phyloP scores from a whole-genome alignment of 257 asterid genomes.

The Knoxia roxburghii region DNA sequence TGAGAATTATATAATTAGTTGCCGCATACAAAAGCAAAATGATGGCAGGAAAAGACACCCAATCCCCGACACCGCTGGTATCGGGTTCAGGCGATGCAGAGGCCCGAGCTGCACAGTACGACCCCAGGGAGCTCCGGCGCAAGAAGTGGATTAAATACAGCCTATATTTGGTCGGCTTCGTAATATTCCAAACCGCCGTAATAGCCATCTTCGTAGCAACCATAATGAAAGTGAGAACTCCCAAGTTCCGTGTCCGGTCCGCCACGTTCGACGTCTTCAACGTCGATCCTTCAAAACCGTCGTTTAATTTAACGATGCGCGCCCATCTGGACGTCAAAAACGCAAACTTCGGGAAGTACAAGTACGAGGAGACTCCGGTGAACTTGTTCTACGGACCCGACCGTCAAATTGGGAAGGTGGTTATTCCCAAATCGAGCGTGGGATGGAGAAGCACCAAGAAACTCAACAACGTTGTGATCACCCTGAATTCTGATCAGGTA shows the following conservation, averaged over 20 bases:
- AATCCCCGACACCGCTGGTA: not conserved
- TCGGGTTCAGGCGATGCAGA: not conserved
- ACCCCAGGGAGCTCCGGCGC: conserved; percentile 15
- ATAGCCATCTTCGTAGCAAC: conserved; percentile 24
- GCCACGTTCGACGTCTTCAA: not conserved
- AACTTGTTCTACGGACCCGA: conserved; percentile 23
- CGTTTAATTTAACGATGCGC: conserved; percentile 21
- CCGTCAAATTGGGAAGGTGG: conserved; percentile 20
- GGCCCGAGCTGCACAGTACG: not conserved
- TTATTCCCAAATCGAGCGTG: conserved; percentile 17
- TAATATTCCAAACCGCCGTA: conserved; percentile 29
- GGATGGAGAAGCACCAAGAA: conserved; percentile 22
- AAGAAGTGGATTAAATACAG: conserved; percentile 32
- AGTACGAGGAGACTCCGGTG: conserved; percentile 22
- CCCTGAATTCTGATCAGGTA: too few species aligned
- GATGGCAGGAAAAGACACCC: conserved; percentile 3
- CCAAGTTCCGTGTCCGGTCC: conserved; percentile 26
- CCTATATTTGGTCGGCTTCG: conserved; percentile 22
- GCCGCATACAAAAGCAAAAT: not conserved
- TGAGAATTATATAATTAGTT: too few species aligned
- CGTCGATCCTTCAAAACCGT: not conserved
- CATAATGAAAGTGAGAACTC: conserved; percentile 32
- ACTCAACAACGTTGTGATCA: not conserved
- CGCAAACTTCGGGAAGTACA: conserved; percentile 39
- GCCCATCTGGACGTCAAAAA: conserved; percentile 30